Conservation (phyloP, 2,329 filamentous ascomycete genomes). For the Epichloe typhina region DNA sequence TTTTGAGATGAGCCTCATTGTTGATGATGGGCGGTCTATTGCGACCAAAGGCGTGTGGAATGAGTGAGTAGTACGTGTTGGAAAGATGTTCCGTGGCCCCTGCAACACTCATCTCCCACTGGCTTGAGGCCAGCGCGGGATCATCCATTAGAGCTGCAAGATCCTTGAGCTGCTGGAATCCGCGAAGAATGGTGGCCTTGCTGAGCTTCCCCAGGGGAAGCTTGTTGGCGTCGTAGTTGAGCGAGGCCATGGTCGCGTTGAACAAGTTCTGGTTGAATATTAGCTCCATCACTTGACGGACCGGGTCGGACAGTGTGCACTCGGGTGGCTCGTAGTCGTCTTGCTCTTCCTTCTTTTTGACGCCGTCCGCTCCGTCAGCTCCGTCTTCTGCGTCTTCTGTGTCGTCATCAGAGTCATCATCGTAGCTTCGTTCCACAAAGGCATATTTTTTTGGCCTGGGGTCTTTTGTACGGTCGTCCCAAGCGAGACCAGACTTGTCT, state of each 20-base stretch:
- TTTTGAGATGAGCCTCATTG: constrained; percentile 45
- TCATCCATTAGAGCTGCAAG: constrained; percentile 54
- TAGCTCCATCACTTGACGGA: constrained; percentile 60
- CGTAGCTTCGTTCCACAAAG: constrained; percentile 69
- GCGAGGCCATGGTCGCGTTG: constrained; percentile 46
- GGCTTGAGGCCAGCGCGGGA: constrained; percentile 28
- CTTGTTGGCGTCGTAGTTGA: constrained; percentile 65
- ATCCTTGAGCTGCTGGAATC: constrained; percentile 66
- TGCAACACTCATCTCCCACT: constrained; percentile 25
- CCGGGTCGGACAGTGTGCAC: constrained; percentile 43
- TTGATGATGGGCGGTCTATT: constrained; percentile 57
- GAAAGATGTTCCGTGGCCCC: constrained; percentile 49
- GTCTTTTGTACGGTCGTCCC: constrained; percentile 37
- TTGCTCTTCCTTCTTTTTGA: constrained; percentile 24
- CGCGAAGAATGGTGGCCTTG: constrained; percentile 60
- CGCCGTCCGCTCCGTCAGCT: constrained; percentile 11
- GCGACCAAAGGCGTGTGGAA: constrained; percentile 71
- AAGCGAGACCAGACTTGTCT: constrained; percentile 44
- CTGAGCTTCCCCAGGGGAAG: constrained; percentile 75
- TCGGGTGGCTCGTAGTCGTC: constrained; percentile 26
- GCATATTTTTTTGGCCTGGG: constrained; percentile 61
- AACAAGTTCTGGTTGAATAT: constrained; percentile 76
- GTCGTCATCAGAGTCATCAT: constrained; percentile 47
- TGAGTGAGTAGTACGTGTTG: constrained; percentile 67
- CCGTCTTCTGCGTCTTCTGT: constrained; percentile 12